Percentiles rank a stretch among this genome's conserved stretches.
phyloP scores from a whole-genome alignment of 352 stramenopile genomes.

The Peronospora farinosa region DNA sequence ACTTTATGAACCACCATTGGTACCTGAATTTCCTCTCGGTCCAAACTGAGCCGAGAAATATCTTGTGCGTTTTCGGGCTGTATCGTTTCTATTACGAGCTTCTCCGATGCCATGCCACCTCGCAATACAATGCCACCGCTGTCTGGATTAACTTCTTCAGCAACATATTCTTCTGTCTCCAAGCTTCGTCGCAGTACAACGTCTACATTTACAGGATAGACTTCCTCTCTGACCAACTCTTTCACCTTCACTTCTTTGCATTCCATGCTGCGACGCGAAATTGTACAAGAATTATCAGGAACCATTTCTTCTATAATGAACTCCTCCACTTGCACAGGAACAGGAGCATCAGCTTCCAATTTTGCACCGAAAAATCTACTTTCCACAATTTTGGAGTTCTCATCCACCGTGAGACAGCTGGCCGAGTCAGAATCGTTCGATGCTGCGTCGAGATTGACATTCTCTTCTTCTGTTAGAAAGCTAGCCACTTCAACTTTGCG shows the following conservation, averaged over 20 bases:
- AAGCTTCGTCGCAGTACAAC: constrained; percentile 18
- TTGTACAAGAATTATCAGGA: constrained; percentile 26
- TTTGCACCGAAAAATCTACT: constrained; percentile 25
- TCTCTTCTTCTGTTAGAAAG: constrained; percentile 44
- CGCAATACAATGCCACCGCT: constrained; percentile 5
- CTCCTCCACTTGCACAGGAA: constrained; percentile 36
- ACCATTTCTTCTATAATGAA: constrained; percentile 49
- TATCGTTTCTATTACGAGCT: constrained; percentile 16
- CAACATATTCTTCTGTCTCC: constrained; percentile 10
- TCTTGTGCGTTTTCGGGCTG: constrained; percentile 11
- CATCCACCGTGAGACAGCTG: constrained; percentile 38
- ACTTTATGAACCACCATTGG: constrained; percentile 47
- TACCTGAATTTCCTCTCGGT: constrained; percentile 29
- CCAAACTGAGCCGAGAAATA: constrained; percentile 6
- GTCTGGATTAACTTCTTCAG: background rate
- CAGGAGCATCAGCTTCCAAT: constrained; percentile 2
- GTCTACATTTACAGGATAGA: constrained; percentile 22
- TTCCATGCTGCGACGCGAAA: constrained; percentile 25
- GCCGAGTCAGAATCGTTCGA: constrained; percentile 34
- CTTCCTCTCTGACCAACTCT: constrained; percentile 27
- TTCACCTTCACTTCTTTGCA: constrained; percentile 20
- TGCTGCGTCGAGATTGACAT: constrained; percentile 25
- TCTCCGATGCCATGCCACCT: constrained; percentile 6
- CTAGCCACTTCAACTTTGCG: constrained; percentile 44
- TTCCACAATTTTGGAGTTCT: constrained; percentile 41